phyloP scores from a whole-genome alignment of 2,329 filamentous ascomycete species.

The Pseudopithomyces maydicus region DNA sequence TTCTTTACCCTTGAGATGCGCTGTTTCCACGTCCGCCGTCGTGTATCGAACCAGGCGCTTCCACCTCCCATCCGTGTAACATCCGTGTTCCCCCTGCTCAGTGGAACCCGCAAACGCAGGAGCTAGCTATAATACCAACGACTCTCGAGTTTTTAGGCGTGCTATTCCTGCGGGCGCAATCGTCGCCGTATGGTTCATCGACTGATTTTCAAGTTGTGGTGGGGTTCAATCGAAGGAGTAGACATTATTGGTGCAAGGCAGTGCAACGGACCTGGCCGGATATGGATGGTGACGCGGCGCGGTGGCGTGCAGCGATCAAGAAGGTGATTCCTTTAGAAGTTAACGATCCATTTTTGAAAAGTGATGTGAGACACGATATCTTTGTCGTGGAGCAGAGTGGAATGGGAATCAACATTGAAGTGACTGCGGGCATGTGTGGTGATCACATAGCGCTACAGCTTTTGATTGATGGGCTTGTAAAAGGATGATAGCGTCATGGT shows the following conservation, averaged over 20 bases:
- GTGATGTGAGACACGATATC: slow-evolving; percentile 25
- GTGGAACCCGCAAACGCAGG: slow-evolving; percentile 18
- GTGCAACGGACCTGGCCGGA: slow-evolving; percentile 16
- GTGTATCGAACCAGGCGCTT: slow-evolving; percentile 16
- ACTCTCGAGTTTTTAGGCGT: slow-evolving; percentile 19
- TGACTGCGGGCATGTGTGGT: slow-evolving; percentile 23
- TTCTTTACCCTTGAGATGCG: slow-evolving; percentile 26
- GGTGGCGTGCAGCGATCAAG: slow-evolving; percentile 21
- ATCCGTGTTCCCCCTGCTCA: slow-evolving; percentile 16
- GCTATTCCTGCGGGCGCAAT: slow-evolving; percentile 22
- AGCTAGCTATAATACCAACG: slow-evolving; percentile 20
- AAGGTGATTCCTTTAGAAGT: slow-evolving; percentile 19
- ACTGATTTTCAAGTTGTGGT: slow-evolving; percentile 25
- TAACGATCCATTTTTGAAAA: slow-evolving; percentile 17
- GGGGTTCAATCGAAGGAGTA: slow-evolving; percentile 23
- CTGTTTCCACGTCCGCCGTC: slow-evolving; percentile 25
- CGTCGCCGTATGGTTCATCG: slow-evolving; percentile 19
- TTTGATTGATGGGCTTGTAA: slow-evolving; percentile 27
- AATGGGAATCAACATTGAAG: slow-evolving; percentile 22
- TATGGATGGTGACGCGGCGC: slow-evolving; percentile 3
- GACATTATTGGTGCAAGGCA: slow-evolving; percentile 31
- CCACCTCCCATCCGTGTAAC: slow-evolving; percentile 25
- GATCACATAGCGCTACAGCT: slow-evolving; percentile 27
- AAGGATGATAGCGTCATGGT: no score
- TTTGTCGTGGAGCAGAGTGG: slow-evolving; percentile 21